phyloP scores from a whole-genome alignment of 1,139 yeast genomes.

The Lodderomyces elongisporus region DNA sequence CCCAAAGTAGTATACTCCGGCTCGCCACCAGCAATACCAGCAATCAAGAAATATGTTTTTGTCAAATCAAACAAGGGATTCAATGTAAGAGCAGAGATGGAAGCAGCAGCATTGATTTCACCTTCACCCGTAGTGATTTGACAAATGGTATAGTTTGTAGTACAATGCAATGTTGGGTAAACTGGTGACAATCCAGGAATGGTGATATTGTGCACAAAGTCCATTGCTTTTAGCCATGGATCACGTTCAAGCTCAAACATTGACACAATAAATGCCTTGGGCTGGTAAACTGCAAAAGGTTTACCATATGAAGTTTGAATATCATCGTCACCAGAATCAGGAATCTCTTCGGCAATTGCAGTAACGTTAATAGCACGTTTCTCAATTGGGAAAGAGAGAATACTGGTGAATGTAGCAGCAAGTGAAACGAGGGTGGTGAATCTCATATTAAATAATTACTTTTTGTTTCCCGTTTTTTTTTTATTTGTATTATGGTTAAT shows the following conservation, averaged over 20 bases:
- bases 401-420: neutral
- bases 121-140: constrained; percentile 67
- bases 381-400: neutral
- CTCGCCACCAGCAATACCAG: constrained; percentile 66
- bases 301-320: constrained; percentile 26
- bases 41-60: constrained; percentile 56
- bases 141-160: constrained; percentile 49
- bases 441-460: too few relatives aligned
- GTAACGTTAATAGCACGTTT: constrained; percentile 19
- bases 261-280: constrained; percentile 52
- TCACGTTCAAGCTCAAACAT: constrained; percentile 53
- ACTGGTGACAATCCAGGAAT: constrained; percentile 63
- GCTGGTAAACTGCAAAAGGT: constrained; percentile 41
- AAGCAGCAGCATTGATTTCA: constrained; percentile 62
- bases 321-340: constrained; percentile 15
- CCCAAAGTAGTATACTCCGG: constrained; percentile 48
- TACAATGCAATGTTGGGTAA: constrained; percentile 55
- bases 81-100: constrained; percentile 51
- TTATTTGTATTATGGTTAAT: too few relatives aligned
- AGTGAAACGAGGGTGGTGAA: neutral
- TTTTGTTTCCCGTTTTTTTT: too few relatives aligned
- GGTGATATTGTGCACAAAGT: constrained; percentile 49
- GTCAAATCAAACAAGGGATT: constrained; percentile 54
- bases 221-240: constrained; percentile 48
- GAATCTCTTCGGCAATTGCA: constrained; percentile 13